Base-by-base conservation (phyloP, 768 basidiomycete species). In the Mycena albidolilacea region DNA sequence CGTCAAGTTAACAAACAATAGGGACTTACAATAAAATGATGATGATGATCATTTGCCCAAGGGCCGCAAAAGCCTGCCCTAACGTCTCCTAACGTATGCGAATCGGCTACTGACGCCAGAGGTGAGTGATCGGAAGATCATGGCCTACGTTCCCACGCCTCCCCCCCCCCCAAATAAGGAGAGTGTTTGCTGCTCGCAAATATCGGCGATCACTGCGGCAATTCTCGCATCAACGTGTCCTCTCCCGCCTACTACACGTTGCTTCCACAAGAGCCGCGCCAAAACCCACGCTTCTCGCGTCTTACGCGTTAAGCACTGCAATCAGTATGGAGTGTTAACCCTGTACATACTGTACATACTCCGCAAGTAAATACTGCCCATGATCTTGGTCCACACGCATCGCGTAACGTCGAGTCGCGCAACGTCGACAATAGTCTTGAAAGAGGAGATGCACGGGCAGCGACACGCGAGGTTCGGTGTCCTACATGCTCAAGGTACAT, bases 141-240 rank as follows among this genome's bases (percentile, higher is more conserved):
- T 52, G 50, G 19, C 50, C 50, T 21, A 52, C 50, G 50, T 59
- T 39, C 46, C 58, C 58, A 59, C 58, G 38, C 41, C 58, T 14
- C 58, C 35, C 58, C 38, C 58, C 35, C 58, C 58, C 58, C 58
- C 58, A 52, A 23, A 52, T 21, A 52, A 52, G 50, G 50, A 52
- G 7, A 52, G 6, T 52, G 50, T 52, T 52, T 52, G 46, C 15
- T 52, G 8, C 52, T 54, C 7, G 52, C 52, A 54, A 55, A 55
- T 35, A 55, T 10, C 54, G 54, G 54, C 54, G 54, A 35, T 35
- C 54, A 19, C 7, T 7, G 19, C 58, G 37, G 5, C 58, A 30
- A 19, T 37, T 21, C 10, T 14, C 30, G 23, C 54, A 35, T 55
- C 23, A 35, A 12, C 23, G 23, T 55, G 8, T 15, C 17, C 15